Evolutionary conservation across 139 green algal species (phyloP), one percentile per base, ranked within the genome.

Genomic region (Trebouxia sp.): DNA sequence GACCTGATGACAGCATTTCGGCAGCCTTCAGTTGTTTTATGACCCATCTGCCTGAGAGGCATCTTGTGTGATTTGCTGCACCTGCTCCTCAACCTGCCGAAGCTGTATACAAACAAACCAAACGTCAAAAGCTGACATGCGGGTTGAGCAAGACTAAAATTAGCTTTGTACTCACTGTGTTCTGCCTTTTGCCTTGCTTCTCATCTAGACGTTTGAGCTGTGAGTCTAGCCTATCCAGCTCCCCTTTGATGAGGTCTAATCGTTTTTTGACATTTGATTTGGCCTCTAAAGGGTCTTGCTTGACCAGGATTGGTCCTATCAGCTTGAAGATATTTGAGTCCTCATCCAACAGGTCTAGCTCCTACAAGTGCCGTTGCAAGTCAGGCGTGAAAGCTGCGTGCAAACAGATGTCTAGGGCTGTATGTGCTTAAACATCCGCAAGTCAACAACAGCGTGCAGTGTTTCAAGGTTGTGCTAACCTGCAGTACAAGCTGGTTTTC

Each of bases 201-300:
- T 88, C 81, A 62, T 89, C 75, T 8, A 89, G 42, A 17, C 45
- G 56, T 47, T 83, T 83, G 35, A 87, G 76, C 72, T 86, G 80
- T 4, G 17, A 38, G 15, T 92, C 88, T 53, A 92, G 43, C n/a
- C 88, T 79, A 42, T 80, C 79, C 28, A 87, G 37, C 86, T 93
- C 89, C 30, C 53, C 69, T 17, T 72, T 82, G 65, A 94, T 98
- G 85, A 93, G 95, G 51, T 97, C 92, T 62, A 98, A 81, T n/a
- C 94, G 92, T 82, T 97, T 98, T 11, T 48, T 72, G 37, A 98
- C 94, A 82, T 98, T 98, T 6, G 92, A 83, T 22, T 90, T 92
- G 3, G 94, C 94, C 81, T 98, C 94, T 37, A 94, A 66, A 14
- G 91, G 80, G 75, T 98, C 94, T 81, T 97, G 93, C 78, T 90